phyloP scores from a whole-genome alignment of 257 asterid genomes.

The Anisodus acutangulus region DNA sequence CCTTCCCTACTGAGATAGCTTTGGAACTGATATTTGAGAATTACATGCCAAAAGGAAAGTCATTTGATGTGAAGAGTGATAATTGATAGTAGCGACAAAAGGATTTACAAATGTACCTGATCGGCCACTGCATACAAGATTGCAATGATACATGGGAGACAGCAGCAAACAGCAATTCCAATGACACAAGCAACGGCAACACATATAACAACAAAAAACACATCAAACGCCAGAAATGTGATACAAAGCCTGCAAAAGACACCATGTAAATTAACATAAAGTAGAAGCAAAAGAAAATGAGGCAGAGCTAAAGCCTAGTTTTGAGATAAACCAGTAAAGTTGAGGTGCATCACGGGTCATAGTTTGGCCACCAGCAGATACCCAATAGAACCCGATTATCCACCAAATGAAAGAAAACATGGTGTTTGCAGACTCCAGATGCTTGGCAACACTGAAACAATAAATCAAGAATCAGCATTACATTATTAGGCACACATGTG shows the following conservation, averaged over 20 bases:
- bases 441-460: conserved; percentile 82
- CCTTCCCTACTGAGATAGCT: neutral
- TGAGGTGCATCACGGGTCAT: conserved; percentile 77
- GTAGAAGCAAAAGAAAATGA: conserved; percentile 47
- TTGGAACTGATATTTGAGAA: conserved; percentile 11
- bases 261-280: conserved; percentile 28
- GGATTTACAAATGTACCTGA: conserved; percentile 57
- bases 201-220: conserved; percentile 92
- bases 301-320: conserved; percentile 60
- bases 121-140: conserved; percentile 95
- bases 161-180: conserved; percentile 98
- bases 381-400: conserved; percentile 98
- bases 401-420: conserved; percentile 99
- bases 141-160: conserved; percentile 95
- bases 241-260: conserved; percentile 86
- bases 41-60: conserved; percentile 8
- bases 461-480: conserved; percentile 44
- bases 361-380: conserved; percentile 75
- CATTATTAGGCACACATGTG: conserved; percentile 11
- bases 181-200: conserved; percentile 93
- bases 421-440: conserved; percentile 91
- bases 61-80: neutral
- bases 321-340: conserved; percentile 92
- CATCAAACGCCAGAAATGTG: conserved; percentile 94
- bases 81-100: neutral